These are phyloP conservation scores for Entamoeba histolytica DNA, from an alignment of 208 protist species.

Conservation along the genomic window DNA sequence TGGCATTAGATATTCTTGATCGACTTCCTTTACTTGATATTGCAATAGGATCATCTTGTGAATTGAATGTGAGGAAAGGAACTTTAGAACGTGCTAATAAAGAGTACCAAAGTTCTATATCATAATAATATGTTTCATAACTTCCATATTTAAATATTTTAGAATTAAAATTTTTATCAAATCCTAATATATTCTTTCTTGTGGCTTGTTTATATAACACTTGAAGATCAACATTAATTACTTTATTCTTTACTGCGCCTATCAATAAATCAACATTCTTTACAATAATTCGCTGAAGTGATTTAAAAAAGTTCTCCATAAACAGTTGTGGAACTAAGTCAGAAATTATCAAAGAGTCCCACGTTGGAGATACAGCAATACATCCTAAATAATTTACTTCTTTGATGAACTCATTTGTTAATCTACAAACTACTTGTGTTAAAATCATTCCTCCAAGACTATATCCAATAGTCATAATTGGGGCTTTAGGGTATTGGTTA, in stretches of 20 bases:
- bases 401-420: neutral
- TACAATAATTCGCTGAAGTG: neutral
- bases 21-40: neutral
- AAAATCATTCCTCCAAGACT: neutral
- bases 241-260: neutral
- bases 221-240: neutral
- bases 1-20: neutral
- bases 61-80: neutral
- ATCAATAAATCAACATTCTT: neutral
- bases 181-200: no score
- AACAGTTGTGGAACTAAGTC: neutral
- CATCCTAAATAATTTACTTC: neutral
- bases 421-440: neutral
- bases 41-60: neutral
- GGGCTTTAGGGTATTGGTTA: neutral
- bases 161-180: neutral
- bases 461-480: neutral
- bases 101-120: neutral
- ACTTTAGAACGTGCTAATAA: neutral
- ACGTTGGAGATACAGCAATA: neutral
- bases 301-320: neutral
- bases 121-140: neutral
- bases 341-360: neutral
- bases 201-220: no score
- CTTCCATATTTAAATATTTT: neutral